Conservation (phyloP, 148 eudicot genomes). For the Rhododendron henanense region DNA sequence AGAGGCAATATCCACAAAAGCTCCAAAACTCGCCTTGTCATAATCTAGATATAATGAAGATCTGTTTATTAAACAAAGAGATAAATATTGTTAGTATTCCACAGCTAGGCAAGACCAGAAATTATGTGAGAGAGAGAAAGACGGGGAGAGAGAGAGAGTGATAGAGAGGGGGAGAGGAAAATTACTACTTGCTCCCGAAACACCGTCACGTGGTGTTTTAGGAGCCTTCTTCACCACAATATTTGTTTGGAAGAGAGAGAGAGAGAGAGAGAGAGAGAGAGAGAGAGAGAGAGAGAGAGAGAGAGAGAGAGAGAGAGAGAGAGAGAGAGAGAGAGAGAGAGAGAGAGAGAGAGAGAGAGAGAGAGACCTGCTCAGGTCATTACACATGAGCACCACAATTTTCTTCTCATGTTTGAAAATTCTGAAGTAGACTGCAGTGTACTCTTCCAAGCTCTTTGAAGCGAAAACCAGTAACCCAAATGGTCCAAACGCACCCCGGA, state of each 20-base stretch:
- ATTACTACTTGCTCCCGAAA: not conserved
- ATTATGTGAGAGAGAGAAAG: not conserved
- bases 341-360: slow-evolving; percentile 1
- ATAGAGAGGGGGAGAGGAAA: not conserved
- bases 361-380: slow-evolving; percentile 6
- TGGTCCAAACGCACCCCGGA: slow-evolving; percentile 58
- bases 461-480: slow-evolving; percentile 68
- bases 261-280: too few relatives aligned
- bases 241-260: too few relatives aligned
- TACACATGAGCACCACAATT: slow-evolving; percentile 39
- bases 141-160: not conserved
- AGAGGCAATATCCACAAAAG: slow-evolving; percentile 18
- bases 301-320: not conserved
- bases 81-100: not conserved
- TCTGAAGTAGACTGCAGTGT: slow-evolving; percentile 65
- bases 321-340: not conserved
- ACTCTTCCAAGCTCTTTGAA: slow-evolving; percentile 51
- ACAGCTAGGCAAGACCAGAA: not conserved
- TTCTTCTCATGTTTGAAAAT: slow-evolving; percentile 40
- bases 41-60: not conserved
- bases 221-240: rapidly evolving
- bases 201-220: not conserved
- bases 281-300: too few relatives aligned
- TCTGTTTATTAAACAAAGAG: not conserved
- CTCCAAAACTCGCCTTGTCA: slow-evolving; percentile 19